These are phyloP conservation scores for Naumovozyma dairenensis DNA, from an alignment of 805 yeast genomes.

Conservation along the genomic window DNA sequence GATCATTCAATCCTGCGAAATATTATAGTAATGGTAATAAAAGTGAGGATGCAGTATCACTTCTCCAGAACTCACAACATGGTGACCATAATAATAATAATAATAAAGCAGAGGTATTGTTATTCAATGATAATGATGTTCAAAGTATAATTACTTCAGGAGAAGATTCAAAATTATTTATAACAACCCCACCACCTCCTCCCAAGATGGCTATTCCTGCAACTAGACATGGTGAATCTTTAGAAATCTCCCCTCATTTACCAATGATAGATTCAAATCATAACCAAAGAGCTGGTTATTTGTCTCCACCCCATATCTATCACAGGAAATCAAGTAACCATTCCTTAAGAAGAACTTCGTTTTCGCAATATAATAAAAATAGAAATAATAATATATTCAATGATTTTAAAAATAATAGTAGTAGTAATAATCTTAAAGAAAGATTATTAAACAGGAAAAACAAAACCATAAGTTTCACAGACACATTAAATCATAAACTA, in stretches of 20 bases:
- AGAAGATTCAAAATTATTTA: slow-evolving; percentile 28
- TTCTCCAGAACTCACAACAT: too few species aligned
- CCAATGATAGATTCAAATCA: slow-evolving; percentile 1
- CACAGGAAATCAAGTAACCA: slow-evolving; percentile 8
- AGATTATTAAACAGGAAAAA: too few species aligned
- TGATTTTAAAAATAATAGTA: not conserved
- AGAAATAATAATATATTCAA: slow-evolving; percentile 2
- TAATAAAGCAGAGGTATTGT: slow-evolving; percentile 13
- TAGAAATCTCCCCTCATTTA: slow-evolving; percentile 51
- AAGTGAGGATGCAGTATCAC: too few species aligned
- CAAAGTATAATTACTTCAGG: slow-evolving; percentile 27
- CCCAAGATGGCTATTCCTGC: slow-evolving; percentile 79
- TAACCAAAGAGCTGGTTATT: slow-evolving; percentile 13
- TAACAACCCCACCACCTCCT: slow-evolving; percentile 42
- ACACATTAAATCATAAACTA: slow-evolving; percentile 16
- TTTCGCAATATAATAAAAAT: slow-evolving; percentile 18
- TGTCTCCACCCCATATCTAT: slow-evolving; percentile 9
- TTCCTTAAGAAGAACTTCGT: slow-evolving; percentile 18
- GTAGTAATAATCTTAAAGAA: too few species aligned
- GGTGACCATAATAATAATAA: too few species aligned
- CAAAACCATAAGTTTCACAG: not conserved
- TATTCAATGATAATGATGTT: slow-evolving; percentile 26
- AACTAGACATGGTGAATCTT: slow-evolving; percentile 66
- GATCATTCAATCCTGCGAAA: not conserved
- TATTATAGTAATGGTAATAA: slow-evolving; percentile 1